Evolutionary conservation across 2,329 filamentous ascomycete species (phyloP).

Genomic region (Neurospora sp.): DNA sequence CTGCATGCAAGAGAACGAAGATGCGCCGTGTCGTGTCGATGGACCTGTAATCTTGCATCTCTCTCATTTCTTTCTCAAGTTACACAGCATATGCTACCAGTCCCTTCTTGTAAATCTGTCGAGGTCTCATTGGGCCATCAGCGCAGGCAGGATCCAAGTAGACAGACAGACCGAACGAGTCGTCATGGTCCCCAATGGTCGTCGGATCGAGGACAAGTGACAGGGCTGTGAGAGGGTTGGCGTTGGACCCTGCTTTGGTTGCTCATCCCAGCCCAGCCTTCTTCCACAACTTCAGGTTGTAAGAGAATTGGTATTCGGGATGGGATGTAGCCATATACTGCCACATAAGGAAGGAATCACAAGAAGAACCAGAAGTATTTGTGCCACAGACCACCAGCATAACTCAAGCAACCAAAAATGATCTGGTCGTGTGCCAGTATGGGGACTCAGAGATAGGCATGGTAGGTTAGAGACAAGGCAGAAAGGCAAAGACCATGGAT

Average conservation of each 20-base stretch:
- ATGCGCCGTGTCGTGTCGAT: background rate
- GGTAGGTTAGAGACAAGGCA: background rate
- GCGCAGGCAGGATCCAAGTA: background rate
- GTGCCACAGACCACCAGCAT: too few species aligned
- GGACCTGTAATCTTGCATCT: background rate
- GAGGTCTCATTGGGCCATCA: background rate
- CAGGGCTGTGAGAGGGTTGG: background rate
- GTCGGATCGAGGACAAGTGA: background rate
- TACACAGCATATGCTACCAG: background rate
- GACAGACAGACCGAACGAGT: background rate
- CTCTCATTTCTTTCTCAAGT: background rate
- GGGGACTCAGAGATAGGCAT: background rate
- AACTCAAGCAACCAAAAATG: too few species aligned
- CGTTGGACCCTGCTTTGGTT: background rate
- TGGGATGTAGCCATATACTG: background rate
- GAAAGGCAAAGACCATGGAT: background rate
- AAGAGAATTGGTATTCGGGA: background rate
- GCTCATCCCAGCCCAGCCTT: background rate
- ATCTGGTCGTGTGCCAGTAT: too few species aligned
- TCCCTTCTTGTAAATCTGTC: background rate
- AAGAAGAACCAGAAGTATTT: background rate
- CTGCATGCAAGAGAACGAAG: background rate
- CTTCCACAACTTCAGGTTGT: background rate
- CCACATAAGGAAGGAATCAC: background rate
- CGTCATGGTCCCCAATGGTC: background rate